Percentiles rank a stretch among this genome's conserved stretches.
These are phyloP conservation scores for Rhododendron kiyosumense DNA, from an alignment of 148 eudicot species.

Conservation along the genomic window DNA sequence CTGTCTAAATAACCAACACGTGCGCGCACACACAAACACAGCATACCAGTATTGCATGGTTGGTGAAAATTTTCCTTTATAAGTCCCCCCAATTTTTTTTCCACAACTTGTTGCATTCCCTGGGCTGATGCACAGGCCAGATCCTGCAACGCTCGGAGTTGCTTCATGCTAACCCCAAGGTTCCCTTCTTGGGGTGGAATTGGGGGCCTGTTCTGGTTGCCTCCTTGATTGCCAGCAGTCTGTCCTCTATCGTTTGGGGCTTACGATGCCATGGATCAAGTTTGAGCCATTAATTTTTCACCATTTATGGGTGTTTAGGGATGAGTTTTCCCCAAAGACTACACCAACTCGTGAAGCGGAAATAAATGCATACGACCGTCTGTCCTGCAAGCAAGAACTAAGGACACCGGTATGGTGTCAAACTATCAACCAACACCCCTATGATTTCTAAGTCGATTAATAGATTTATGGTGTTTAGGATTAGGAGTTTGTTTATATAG, in stretches of 20 bases:
- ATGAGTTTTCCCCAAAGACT: not conserved
- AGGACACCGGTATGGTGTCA: not conserved
- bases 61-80: not conserved
- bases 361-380: no score
- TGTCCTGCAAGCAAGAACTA: not conserved
- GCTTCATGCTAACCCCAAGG: no score
- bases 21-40: no score
- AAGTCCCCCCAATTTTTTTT: not conserved
- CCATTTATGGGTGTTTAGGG: not conserved
- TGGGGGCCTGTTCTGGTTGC: no score
- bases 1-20: no score
- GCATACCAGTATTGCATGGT: no score
- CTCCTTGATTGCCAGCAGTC: no score
- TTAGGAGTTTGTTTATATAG: not conserved
- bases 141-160: no score
- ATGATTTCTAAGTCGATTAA: not conserved
- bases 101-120: no score
- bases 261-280: not conserved
- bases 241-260: not conserved
- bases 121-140: no score
- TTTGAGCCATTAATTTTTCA: not conserved
- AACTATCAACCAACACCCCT: not conserved
- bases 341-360: not conserved
- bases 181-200: no score
- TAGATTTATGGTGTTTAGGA: not conserved